Evolutionary conservation across 495 filamentous ascomycete species (phyloP), one percentile per base, ranked within the genome.

Genomic region (Podospora comata): DNA sequence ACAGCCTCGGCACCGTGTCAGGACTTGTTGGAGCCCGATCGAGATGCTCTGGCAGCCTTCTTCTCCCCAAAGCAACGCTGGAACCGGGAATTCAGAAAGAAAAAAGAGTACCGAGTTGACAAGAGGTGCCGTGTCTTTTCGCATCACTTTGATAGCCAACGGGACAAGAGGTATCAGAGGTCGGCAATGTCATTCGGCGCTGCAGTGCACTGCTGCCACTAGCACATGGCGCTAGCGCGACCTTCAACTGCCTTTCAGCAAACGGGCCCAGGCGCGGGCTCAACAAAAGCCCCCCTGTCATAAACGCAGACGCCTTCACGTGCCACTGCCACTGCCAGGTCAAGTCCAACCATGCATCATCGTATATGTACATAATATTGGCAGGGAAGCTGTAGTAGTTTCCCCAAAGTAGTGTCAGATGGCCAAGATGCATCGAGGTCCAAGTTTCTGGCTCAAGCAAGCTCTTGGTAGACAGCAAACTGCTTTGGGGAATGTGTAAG

Each of bases 11-110:
- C 65, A 61, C 53, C 64, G 54, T 26, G 39, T 18, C 32, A 64
- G 68, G 39, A 48, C 7, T 5, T 48, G 39, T 73, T 68, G 67
- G 66, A 71, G 71, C 73, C 70, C 70, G 60, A 73, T 69, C 60
- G 58, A 26, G 53, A 30, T 28, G 27, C 30, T 53, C 18, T 61
- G 28, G 28, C 23, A 63, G 56, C 44, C 30, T 63, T 27, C 20
- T 55, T 64, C 27, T 4, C 59, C 60, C 60, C 34, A 60, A 60
- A 60, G 57, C 26, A 64, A 67, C 20, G 54, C 28, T 11, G 18
- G 23, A n/a, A 20, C 16, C 6, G 32, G 23, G 63, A 64, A 60
- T 57, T n/a, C 58, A 67, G 55, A 65, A 65, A 54, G 28, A 69
- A 58, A 65, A 18, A 69, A 59, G 57, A 59, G 18, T 59, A 61